Evolutionary conservation across 345 rosid species (phyloP).

Genomic region (Heritiera littoralis): DNA sequence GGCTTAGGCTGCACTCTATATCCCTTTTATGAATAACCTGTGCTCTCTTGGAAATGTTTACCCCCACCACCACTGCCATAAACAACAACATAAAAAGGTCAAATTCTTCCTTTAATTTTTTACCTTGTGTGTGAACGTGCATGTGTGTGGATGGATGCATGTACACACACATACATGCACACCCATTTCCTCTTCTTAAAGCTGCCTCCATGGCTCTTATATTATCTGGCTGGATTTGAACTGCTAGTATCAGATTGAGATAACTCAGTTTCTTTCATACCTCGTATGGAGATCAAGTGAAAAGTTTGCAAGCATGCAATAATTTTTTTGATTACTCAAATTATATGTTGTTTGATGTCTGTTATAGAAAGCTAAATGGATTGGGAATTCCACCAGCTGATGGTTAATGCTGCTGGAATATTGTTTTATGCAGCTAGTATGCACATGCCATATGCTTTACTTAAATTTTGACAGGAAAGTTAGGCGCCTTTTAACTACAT

Average conservation of each 20-base stretch:
- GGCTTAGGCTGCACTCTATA: slow-evolving; percentile 14
- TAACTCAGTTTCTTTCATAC: background rate
- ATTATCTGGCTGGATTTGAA: background rate
- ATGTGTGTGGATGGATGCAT: background rate
- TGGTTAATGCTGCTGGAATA: background rate
- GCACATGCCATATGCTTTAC: background rate
- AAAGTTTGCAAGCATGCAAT: background rate
- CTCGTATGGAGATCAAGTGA: background rate
- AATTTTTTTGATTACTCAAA: background rate
- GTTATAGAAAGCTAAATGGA: background rate
- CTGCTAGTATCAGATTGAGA: background rate
- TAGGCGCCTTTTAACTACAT: background rate
- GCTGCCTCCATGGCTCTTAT: background rate
- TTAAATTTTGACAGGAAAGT: background rate
- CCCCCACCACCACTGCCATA: background rate
- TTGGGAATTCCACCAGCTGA: background rate
- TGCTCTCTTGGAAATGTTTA: background rate
- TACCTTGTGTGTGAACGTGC: background rate
- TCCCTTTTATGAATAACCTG: background rate
- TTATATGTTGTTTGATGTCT: background rate
- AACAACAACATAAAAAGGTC: slow-evolving; percentile 12
- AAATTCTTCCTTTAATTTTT: background rate
- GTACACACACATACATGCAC: background rate
- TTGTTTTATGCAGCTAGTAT: background rate
- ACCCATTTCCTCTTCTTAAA: background rate